Base-by-base conservation (phyloP, 1,139 yeast species). In the Geotrichum europaeum region DNA sequence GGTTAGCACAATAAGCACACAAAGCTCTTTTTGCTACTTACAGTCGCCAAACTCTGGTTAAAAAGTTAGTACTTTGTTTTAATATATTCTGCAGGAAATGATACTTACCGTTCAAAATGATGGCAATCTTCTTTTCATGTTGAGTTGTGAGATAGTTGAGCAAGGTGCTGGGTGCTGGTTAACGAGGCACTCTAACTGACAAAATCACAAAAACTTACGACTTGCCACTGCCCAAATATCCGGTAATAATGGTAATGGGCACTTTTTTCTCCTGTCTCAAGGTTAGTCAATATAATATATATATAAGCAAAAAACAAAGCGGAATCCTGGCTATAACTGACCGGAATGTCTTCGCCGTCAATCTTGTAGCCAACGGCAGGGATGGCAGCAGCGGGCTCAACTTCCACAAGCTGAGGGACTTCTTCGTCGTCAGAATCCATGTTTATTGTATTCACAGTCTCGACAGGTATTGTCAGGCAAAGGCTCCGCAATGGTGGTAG, bases 221-320 rank as follows among this genome's bases (percentile, higher is more conserved):
- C 70, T 94, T 94, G 1, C 99, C 99, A 15, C 96, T 87, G 1
- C 99, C 99, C 51, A 94, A 75, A 70, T 92, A 94, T 0, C 99
- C 99, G 0, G 98, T 94, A 47, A 95, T 85, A 28, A 94, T 89
- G 0, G 97, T 90, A 18, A 94, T 84, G 1, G 99, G 99, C 12
- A 92, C 94, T 71, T 84, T 85, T 47, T 71, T 20, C 24, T 58
- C 40, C 60, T 58, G 30, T n/a, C 18, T 28, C 3, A 9, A 12
- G 9, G 22, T 34, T 28, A 49, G 34, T 4, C 7, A 24, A 36
- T n/a, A n/a, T 24, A 24, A 24, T 24, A n/a, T 24, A 24, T 24
- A 24, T 10, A 3, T 30, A 24, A 9, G 6, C n/a, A 28, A 28
- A 28, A 25, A n/a, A 25, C n/a, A 7, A n/a, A 43, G 12, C 7